Conservation (phyloP, 2,329 filamentous ascomycete genomes). For the Ophiocordyceps robertsii region DNA sequence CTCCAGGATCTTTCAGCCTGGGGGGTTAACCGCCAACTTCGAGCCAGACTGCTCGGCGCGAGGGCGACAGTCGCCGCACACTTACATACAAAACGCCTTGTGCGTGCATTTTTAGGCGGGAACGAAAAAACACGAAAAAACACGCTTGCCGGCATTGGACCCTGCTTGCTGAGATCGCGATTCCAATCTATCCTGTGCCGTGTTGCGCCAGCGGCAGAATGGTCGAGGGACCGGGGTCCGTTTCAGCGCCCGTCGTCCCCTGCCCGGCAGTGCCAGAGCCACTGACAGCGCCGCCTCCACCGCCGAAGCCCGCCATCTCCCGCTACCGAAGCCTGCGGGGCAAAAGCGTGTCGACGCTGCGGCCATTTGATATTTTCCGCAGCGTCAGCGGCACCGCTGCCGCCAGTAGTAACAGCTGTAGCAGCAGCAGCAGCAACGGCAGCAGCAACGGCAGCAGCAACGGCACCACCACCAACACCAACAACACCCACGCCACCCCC, state of each 20-base stretch:
- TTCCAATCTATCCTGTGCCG: too few species aligned
- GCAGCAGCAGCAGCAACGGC: background rate
- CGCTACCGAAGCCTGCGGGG: constrained; percentile 19
- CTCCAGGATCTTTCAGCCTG: too few species aligned
- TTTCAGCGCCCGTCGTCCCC: background rate
- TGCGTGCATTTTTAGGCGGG: background rate
- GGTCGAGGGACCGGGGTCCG: background rate
- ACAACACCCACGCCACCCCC: background rate
- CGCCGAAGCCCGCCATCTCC: constrained; percentile 8
- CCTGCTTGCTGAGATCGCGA: too few species aligned
- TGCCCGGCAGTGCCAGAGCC: background rate
- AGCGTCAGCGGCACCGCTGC: background rate
- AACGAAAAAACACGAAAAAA: background rate
- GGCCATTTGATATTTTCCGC: constrained; percentile 16
- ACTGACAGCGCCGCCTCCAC: background rate
- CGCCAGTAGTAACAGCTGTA: background rate
- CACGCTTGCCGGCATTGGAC: background rate
- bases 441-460: background rate
- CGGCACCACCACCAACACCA: background rate
- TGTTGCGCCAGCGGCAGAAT: constrained; percentile 2
- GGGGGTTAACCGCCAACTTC: too few species aligned
- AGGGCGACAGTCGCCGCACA: too few species aligned
- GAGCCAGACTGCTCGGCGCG: too few species aligned
- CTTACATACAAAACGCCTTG: background rate
- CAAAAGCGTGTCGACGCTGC: constrained; percentile 19